Evolutionary conservation across 1,284 basidiomycete species (phyloP).

Genomic region (Irpex sp.): DNA sequence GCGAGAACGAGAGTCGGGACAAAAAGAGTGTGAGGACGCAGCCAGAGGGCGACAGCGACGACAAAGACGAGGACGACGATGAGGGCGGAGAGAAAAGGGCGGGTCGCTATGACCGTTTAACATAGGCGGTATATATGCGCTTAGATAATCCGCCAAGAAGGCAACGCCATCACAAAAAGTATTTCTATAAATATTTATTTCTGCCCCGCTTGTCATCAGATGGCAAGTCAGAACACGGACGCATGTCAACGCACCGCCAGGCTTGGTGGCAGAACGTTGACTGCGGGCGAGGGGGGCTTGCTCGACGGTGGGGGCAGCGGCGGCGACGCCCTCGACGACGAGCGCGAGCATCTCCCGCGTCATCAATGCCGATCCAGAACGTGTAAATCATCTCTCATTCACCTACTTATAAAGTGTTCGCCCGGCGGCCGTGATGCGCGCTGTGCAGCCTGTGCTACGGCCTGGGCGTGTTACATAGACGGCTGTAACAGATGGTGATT

Average conservation of each 20-base stretch:
- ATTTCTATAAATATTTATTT: neutral
- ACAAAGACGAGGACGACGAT: neutral
- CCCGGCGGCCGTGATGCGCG: neutral
- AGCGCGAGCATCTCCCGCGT: too few species aligned
- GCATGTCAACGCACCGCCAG: neutral
- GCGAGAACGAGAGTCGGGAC: slow-evolving; percentile 28
- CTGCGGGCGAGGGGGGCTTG: neutral
- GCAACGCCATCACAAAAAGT: neutral
- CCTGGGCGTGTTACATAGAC: neutral
- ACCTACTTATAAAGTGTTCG: too few species aligned
- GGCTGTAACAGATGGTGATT: neutral
- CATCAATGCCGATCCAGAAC: neutral
- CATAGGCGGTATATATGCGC: slow-evolving; percentile 4
- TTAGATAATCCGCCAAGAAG: slow-evolving; percentile 14
- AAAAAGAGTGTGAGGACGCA: slow-evolving; percentile 30
- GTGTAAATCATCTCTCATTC: neutral
- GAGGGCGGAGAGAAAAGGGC: slow-evolving; percentile 17
- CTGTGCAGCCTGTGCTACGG: neutral
- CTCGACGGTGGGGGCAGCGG: neutral
- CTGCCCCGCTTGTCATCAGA: neutral
- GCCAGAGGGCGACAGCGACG: slow-evolving; percentile 11
- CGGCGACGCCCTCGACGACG: neutral
- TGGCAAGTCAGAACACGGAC: neutral
- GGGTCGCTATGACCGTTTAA: neutral
- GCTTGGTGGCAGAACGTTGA: neutral